These are phyloP conservation scores for Anacardium occidentale DNA, from an alignment of 345 rosid genomes.

Conservation along the genomic window DNA sequence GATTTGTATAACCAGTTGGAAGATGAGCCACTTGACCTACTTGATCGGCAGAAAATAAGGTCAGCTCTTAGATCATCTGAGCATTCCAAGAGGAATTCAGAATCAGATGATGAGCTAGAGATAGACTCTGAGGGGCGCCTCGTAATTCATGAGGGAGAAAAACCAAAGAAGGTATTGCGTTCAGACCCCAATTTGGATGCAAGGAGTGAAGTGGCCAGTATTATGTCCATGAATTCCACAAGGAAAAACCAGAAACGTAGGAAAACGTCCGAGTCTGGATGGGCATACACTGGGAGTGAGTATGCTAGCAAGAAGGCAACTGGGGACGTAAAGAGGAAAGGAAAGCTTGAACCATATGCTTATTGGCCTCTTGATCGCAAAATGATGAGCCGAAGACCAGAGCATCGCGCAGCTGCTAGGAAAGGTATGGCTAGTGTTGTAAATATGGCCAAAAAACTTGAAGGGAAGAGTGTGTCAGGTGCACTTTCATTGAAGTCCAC, in stretches of 20 bases:
- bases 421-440: conserved; percentile 89
- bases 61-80: conserved; percentile 66
- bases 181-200: conserved; percentile 48
- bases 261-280: conserved; percentile 71
- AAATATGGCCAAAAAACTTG: conserved; percentile 67
- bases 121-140: conserved; percentile 79
- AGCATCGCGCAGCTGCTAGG: conserved; percentile 81
- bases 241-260: conserved; percentile 61
- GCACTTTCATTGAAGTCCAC: conserved; percentile 44
- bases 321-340: conserved; percentile 85
- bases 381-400: conserved; percentile 93
- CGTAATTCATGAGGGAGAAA: conserved; percentile 56
- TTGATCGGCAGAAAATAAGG: conserved; percentile 73
- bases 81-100: conserved; percentile 53
- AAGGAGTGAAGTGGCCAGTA: conserved; percentile 60
- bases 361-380: conserved; percentile 98
- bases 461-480: conserved; percentile 68
- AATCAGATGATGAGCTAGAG: conserved; percentile 83
- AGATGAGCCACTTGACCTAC: conserved; percentile 90
- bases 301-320: conserved; percentile 86
- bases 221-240: conserved; percentile 42
- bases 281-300: conserved; percentile 86
- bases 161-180: conserved; percentile 40
- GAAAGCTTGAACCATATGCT: conserved; percentile 89
- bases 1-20: conserved; percentile 66